Percentiles rank a stretch among this genome's conserved stretches.
phyloP scores from a whole-genome alignment of 2,329 filamentous ascomycete species.

The Fusarium nodosum region DNA sequence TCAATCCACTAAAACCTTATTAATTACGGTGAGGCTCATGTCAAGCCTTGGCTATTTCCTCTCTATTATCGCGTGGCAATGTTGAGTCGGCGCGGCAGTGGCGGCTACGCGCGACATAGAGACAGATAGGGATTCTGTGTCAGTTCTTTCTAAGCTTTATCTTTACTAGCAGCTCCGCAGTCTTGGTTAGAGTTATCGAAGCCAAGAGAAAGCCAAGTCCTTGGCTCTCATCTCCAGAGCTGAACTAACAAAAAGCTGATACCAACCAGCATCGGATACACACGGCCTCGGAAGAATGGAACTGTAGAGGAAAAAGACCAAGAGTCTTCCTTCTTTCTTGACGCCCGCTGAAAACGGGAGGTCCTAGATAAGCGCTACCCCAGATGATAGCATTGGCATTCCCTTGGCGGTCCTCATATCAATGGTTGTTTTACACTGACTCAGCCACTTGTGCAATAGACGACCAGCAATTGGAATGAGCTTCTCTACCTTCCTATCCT shows the following conservation, averaged over 20 bases:
- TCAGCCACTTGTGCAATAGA: neutral
- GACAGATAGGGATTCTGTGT: neutral
- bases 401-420: neutral
- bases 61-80: neutral
- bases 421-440: neutral
- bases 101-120: neutral
- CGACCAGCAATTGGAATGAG: neutral
- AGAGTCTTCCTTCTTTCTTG: neutral
- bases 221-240: neutral
- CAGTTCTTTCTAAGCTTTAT: neutral
- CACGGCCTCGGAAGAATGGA: neutral
- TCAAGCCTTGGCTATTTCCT: neutral
- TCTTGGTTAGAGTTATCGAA: slow-evolving; percentile 1
- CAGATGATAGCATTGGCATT: slow-evolving; percentile 5
- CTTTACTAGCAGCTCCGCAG: neutral
- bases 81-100: neutral
- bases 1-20: neutral
- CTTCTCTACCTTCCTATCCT: slow-evolving; percentile 25
- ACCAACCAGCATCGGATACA: slow-evolving; percentile 1
- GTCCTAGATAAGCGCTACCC: slow-evolving; percentile 12
- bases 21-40: neutral
- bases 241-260: neutral
- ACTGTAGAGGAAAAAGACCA: neutral
- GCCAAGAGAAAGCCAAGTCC: slow-evolving; percentile 3
- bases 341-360: neutral